Evolutionary conservation across 352 stramenopile species (phyloP).

Genomic region (Peronosclerospora sorghi): DNA sequence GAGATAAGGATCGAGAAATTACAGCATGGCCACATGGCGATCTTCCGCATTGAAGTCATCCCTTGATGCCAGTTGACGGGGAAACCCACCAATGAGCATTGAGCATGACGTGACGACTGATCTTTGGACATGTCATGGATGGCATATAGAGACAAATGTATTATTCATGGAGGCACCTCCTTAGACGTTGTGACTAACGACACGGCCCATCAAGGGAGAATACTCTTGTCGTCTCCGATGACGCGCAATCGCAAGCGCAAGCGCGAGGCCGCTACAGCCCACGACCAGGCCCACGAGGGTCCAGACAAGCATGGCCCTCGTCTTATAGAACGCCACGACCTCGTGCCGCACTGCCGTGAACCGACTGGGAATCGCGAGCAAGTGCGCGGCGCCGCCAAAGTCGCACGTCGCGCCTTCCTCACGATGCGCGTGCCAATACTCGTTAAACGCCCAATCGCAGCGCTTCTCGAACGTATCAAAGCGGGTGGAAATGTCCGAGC

Average conservation of each 20-base stretch:
- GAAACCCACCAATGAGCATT: neutral
- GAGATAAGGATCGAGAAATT: constrained; percentile 9
- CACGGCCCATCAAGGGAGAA: constrained; percentile 16
- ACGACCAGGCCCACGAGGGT: constrained; percentile 8
- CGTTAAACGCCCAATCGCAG: constrained; percentile 39
- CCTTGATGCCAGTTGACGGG: neutral
- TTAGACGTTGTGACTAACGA: constrained; percentile 12
- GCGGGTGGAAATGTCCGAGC: constrained; percentile 22
- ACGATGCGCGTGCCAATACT: constrained; percentile 21
- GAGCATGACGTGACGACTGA: neutral
- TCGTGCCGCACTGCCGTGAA: constrained; percentile 10
- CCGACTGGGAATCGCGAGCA: constrained; percentile 18
- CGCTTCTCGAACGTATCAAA: constrained; percentile 43
- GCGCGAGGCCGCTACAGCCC: constrained; percentile 4
- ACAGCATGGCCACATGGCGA: constrained; percentile 5
- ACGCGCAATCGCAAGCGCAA: constrained; percentile 8
- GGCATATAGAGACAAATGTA: no score
- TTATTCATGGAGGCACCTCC: neutral
- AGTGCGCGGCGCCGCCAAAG: constrained; percentile 47
- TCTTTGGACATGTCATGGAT: no score
- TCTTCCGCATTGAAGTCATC: constrained; percentile 12
- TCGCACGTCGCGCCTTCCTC: constrained; percentile 56
- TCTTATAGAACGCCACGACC: constrained; percentile 4
- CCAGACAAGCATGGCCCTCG: constrained; percentile 15
- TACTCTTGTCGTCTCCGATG: constrained; percentile 20